Conservation (phyloP, 2,329 filamentous ascomycete species). For the Aspergillus sergii region DNA sequence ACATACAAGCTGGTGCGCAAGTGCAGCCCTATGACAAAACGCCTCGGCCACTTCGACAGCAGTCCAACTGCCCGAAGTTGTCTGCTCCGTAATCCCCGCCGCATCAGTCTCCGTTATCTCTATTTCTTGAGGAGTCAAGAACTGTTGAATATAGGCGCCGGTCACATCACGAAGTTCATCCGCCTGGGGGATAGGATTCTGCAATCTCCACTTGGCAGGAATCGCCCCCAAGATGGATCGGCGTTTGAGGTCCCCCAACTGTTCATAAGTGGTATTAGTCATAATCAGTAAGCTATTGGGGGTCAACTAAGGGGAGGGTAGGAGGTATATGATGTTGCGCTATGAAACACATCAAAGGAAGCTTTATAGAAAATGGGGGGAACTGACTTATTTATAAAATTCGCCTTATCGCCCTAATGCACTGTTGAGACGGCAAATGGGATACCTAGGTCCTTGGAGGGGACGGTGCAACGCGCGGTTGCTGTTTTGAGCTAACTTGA, state of each 20-base stretch:
- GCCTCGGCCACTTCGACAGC: slow-evolving; percentile 58
- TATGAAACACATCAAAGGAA: neutral
- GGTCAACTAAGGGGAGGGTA: neutral
- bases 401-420: neutral
- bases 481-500: neutral
- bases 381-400: neutral
- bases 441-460: neutral
- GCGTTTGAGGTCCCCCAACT: slow-evolving; percentile 55
- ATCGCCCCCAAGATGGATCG: slow-evolving; percentile 57
- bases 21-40: slow-evolving; percentile 59
- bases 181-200: slow-evolving; percentile 48
- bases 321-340: neutral
- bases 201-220: slow-evolving; percentile 59
- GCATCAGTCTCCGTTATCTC: slow-evolving; percentile 65
- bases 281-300: slow-evolving; percentile 14
- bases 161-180: slow-evolving; percentile 60
- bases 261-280: slow-evolving; percentile 49
- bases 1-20: slow-evolving; percentile 61
- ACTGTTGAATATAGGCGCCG: slow-evolving; percentile 59
- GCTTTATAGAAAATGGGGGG: neutral
- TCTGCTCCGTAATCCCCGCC: slow-evolving; percentile 58
- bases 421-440: neutral
- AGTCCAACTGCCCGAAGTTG: slow-evolving; percentile 57
- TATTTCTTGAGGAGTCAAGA: slow-evolving; percentile 55
- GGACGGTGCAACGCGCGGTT: neutral